A percentile compares a stretch with the other conserved stretches of the same genome.
Evolutionary conservation across 257 asterid species (phyloP).

Genomic region (Datura wrightii): DNA sequence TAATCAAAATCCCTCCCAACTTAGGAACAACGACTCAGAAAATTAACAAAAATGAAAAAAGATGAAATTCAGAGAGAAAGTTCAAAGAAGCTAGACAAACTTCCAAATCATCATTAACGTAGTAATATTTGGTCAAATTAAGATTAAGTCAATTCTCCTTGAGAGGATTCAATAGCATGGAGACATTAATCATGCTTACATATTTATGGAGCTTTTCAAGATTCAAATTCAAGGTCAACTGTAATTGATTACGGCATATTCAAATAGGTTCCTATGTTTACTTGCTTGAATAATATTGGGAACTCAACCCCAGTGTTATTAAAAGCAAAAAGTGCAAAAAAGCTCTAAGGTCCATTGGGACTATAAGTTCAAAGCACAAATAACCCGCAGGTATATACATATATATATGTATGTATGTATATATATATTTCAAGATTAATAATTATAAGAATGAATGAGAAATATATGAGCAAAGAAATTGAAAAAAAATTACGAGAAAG

Average conservation of each 20-base stretch:
- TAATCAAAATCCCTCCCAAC: not conserved
- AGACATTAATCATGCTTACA: not conserved
- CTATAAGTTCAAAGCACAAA: no score
- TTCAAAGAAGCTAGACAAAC: constrained; percentile 13
- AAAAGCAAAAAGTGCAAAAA: not conserved
- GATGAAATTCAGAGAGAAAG: not conserved
- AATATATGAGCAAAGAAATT: no score
- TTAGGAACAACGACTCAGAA: not conserved
- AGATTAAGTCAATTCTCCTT: not conserved
- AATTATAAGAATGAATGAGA: no score
- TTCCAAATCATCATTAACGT: not conserved
- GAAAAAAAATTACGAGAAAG: no score
- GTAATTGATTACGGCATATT: not conserved
- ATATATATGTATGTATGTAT: no score
- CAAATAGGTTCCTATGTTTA: not conserved
- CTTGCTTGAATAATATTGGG: constrained; percentile 11
- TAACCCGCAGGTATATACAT: no score
- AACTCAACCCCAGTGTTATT: not conserved
- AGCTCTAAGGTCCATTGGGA: no score
- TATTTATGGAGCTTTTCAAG: not conserved
- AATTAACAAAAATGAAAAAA: not conserved
- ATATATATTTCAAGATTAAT: no score
- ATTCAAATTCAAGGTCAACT: constrained; percentile 1
- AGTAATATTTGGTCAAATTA: not conserved
- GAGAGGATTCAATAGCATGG: not conserved